Conservation (phyloP, 1,139 yeast genomes). For the Pichia sp. region DNA sequence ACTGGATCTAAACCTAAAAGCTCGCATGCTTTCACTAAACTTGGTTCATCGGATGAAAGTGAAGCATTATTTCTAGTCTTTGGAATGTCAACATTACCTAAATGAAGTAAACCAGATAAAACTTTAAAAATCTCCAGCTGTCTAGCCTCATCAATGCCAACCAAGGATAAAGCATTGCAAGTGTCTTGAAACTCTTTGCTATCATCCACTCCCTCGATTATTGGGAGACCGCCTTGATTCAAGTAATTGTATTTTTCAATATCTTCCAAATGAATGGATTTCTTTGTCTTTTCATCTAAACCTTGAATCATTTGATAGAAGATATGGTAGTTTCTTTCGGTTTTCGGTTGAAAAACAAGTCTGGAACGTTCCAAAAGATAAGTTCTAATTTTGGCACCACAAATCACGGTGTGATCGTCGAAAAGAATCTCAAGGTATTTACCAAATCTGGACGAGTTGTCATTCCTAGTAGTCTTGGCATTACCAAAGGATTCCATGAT, state of each 20-base stretch:
- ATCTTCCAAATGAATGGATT: constrained; percentile 52
- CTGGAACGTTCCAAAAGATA: constrained; percentile 90
- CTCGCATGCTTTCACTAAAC: constrained; percentile 76
- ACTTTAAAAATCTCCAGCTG: constrained; percentile 72
- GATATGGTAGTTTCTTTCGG: constrained; percentile 91
- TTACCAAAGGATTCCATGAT: constrained; percentile 99
- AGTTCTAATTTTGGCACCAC: constrained; percentile 92
- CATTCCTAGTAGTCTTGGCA: constrained; percentile 95
- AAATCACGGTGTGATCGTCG: constrained; percentile 66
- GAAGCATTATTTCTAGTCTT: constrained; percentile 84
- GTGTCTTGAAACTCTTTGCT: constrained; percentile 71
- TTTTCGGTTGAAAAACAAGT: constrained; percentile 83
- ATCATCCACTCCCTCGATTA: constrained; percentile 78
- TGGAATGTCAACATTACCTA: constrained; percentile 87
- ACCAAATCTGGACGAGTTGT: constrained; percentile 95
- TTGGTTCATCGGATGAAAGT: constrained; percentile 82
- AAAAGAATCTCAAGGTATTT: constrained; percentile 90
- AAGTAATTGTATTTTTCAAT: constrained; percentile 75
- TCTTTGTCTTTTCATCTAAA: constrained; percentile 55
- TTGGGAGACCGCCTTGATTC: constrained; percentile 82
- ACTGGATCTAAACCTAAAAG: constrained; percentile 75
- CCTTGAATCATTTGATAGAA: constrained; percentile 90
- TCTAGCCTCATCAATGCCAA: constrained; percentile 60
- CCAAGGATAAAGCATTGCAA: constrained; percentile 66
- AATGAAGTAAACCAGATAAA: constrained; percentile 83